A percentile compares a stretch with the other conserved stretches of the same genome.
These are phyloP conservation scores for Leptographium procerum DNA, from an alignment of 2,329 filamentous ascomycete species.

Conservation along the genomic window DNA sequence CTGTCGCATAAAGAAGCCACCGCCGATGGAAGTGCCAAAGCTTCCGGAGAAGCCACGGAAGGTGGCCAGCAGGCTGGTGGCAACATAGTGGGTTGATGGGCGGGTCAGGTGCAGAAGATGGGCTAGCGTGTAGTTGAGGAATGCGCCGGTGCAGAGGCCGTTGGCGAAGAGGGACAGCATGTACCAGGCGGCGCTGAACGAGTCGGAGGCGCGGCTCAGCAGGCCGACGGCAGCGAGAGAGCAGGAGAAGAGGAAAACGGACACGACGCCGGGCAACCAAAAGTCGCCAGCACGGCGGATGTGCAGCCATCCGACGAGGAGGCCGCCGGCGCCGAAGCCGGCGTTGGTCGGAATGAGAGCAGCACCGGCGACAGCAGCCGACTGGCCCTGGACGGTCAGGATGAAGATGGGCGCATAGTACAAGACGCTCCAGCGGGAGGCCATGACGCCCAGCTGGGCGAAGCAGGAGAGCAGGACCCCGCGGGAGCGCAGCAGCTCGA, in stretches of 20 bases:
- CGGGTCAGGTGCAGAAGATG: constrained; percentile 65
- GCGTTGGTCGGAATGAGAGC: constrained; percentile 73
- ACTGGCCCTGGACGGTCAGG: constrained; percentile 60
- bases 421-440: constrained; percentile 66
- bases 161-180: constrained; percentile 54
- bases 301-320: constrained; percentile 64
- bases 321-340: constrained; percentile 64
- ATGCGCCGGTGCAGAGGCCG: constrained; percentile 60
- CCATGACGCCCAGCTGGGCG: constrained; percentile 67
- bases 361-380: constrained; percentile 58
- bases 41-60: constrained; percentile 74
- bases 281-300: constrained; percentile 64
- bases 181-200: constrained; percentile 40
- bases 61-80: constrained; percentile 64
- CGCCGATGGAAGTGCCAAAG: constrained; percentile 70
- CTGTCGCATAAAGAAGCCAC: constrained; percentile 59
- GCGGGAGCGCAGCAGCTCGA: constrained; percentile 56
- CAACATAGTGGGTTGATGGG: constrained; percentile 58
- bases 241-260: constrained; percentile 48
- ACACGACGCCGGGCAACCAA: constrained; percentile 51
- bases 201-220: constrained; percentile 37
- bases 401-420: constrained; percentile 76
- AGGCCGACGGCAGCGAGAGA: constrained; percentile 41
- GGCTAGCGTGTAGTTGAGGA: constrained; percentile 70
- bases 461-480: constrained; percentile 64